Evolutionary conservation across 1,284 basidiomycete genomes (phyloP).

Genomic region (Tilletia caries): DNA sequence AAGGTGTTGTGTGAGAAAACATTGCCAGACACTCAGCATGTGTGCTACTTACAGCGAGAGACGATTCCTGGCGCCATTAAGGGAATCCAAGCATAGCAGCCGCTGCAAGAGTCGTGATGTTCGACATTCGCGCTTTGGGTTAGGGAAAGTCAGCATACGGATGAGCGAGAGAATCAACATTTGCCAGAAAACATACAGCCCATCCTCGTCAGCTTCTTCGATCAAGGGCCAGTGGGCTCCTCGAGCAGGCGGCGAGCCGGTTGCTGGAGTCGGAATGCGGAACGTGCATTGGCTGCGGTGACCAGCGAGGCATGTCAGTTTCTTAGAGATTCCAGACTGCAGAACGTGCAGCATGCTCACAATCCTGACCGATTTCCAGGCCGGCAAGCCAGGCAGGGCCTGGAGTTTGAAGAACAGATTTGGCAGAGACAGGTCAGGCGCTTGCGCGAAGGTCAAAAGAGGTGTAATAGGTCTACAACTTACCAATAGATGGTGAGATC

Average conservation of each 20-base stretch:
- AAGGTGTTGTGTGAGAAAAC: background rate
- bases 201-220: conserved; percentile 11
- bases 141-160: no score
- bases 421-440: background rate
- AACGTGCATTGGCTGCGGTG: conserved; percentile 4
- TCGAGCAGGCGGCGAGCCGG: background rate
- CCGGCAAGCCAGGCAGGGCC: conserved; percentile 8
- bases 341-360: background rate
- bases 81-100: conserved; percentile 9
- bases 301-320: no score
- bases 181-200: background rate
- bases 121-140: background rate
- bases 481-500: background rate
- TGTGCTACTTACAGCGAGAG: background rate
- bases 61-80: background rate
- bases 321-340: no score
- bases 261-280: background rate
- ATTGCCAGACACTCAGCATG: background rate
- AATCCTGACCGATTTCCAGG: conserved; percentile 8
- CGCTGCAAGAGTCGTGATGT: background rate
- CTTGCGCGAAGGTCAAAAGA: background rate
- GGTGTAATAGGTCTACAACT: no score
- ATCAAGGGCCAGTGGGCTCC: background rate
- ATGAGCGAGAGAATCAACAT: no score
- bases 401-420: background rate